These are phyloP conservation scores for Coemansia sp. DNA, from an alignment of 192 early-diverging fungal genomes.

Conservation along the genomic window DNA sequence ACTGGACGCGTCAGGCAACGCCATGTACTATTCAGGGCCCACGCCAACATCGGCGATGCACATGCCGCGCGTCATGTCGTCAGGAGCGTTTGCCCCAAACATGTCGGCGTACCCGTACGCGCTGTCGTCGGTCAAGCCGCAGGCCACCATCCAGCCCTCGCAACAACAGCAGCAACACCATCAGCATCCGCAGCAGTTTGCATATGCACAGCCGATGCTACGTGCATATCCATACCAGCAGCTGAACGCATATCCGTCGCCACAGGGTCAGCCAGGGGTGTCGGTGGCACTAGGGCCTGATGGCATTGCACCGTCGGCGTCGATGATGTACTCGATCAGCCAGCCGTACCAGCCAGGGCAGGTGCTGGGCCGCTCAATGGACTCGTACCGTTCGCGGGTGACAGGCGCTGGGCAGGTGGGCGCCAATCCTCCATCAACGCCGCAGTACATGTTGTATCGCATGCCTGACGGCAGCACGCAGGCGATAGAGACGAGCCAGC, in stretches of 20 bases:
- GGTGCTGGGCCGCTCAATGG: constrained; percentile 42
- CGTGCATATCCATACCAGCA: constrained; percentile 39
- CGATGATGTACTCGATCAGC: constrained; percentile 42
- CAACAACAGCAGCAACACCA: constrained; percentile 16
- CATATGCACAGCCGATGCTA: constrained; percentile 34
- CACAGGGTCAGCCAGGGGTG: constrained; percentile 13
- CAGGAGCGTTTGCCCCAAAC: constrained; percentile 10
- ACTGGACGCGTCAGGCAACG: constrained; percentile 13
- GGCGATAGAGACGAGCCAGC: constrained; percentile 20
- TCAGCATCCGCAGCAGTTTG: constrained; percentile 24
- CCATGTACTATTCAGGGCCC: constrained; percentile 41
- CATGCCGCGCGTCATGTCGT: constrained; percentile 20
- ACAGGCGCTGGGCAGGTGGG: constrained; percentile 3
- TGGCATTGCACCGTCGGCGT: constrained; percentile 11
- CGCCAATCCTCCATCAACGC: neutral
- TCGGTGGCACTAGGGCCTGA: constrained; percentile 25
- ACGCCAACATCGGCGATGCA: constrained; percentile 20
- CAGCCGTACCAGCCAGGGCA: constrained; percentile 54
- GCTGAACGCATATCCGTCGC: constrained; percentile 21
- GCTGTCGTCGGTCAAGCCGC: constrained; percentile 27
- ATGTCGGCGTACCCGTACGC: constrained; percentile 37
- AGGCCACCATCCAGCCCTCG: constrained; percentile 8
- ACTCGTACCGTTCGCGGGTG: constrained; percentile 41
- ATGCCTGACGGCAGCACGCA: constrained; percentile 47
- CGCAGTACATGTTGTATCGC: constrained; percentile 53